Conservation (phyloP, 1,284 basidiomycete species). For the Ustilago hordei region DNA sequence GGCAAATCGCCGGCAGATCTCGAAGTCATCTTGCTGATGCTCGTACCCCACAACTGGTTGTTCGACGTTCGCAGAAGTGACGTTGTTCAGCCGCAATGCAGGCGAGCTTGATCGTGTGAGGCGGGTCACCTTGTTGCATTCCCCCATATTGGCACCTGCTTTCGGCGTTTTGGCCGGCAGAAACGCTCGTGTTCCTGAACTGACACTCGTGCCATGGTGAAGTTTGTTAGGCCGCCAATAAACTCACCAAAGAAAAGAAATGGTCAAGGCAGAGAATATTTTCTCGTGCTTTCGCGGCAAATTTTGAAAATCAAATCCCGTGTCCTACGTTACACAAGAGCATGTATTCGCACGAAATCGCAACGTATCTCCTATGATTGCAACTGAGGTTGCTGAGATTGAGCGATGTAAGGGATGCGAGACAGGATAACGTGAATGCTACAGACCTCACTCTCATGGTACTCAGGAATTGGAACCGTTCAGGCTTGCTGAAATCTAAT, state of each 20-base stretch:
- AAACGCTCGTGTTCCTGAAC: neutral
- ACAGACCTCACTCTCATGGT: neutral
- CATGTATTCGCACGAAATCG: neutral
- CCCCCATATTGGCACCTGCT: neutral
- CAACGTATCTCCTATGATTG: neutral
- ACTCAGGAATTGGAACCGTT: neutral
- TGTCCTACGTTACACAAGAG: neutral
- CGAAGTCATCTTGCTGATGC: neutral
- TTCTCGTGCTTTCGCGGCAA: neutral
- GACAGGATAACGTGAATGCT: too few relatives aligned
- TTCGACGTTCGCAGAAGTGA: neutral
- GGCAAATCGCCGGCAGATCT: constrained; percentile 4
- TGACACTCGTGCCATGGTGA: neutral
- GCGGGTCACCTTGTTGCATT: neutral
- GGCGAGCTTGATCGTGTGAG: neutral
- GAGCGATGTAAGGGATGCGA: neutral
- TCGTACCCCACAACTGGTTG: neutral
- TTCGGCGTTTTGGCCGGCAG: neutral
- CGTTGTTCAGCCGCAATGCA: neutral
- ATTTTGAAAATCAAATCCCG: constrained; percentile 2
- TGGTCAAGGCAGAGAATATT: too few relatives aligned
- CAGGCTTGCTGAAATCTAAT: neutral
- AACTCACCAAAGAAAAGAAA: neutral
- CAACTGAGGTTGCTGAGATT: neutral
- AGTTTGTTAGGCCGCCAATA: too few relatives aligned